Percentiles rank a stretch among this genome's conserved stretches.
Conservation (phyloP, 2,329 filamentous ascomycete genomes). For the Aspergillus proliferans region DNA sequence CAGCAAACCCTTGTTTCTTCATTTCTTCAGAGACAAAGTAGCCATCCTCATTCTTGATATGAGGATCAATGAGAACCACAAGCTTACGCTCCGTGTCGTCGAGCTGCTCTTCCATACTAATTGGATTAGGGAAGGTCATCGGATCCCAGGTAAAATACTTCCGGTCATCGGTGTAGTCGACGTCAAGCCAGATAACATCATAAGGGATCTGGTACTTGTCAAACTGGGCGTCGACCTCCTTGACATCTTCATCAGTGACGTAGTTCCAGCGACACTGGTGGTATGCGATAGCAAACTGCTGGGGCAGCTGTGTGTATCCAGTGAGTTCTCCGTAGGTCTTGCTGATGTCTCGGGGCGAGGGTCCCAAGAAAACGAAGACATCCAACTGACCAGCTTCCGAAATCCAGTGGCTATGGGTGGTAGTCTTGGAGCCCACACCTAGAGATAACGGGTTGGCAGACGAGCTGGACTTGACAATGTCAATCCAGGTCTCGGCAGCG, state of each 20-base stretch:
- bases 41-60: conserved; percentile 85
- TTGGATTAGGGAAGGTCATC: conserved; percentile 78
- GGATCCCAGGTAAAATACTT: conserved; percentile 98
- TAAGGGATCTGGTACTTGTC: conserved; percentile 94
- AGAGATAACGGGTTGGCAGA: conserved; percentile 71
- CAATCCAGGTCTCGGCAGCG: conserved; percentile 93
- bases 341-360: conserved; percentile 73
- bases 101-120: conserved; percentile 80
- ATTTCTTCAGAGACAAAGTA: conserved; percentile 75
- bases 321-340: conserved; percentile 83
- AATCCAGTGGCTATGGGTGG: conserved; percentile 92
- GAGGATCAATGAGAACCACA: conserved; percentile 91
- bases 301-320: conserved; percentile 82
- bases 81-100: conserved; percentile 81
- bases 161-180: conserved; percentile 94
- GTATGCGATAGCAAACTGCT: conserved; percentile 86
- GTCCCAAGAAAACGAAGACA: conserved; percentile 89
- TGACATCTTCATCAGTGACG: conserved; percentile 92
- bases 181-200: conserved; percentile 97
- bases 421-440: conserved; percentile 61
- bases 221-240: conserved; percentile 92
- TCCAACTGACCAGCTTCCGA: conserved; percentile 87
- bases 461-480: conserved; percentile 75
- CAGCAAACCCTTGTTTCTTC: conserved; percentile 73
- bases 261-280: conserved; percentile 99